Evolutionary conservation across 768 basidiomycete species (phyloP).

Genomic region (Phanerochaete sordida): DNA sequence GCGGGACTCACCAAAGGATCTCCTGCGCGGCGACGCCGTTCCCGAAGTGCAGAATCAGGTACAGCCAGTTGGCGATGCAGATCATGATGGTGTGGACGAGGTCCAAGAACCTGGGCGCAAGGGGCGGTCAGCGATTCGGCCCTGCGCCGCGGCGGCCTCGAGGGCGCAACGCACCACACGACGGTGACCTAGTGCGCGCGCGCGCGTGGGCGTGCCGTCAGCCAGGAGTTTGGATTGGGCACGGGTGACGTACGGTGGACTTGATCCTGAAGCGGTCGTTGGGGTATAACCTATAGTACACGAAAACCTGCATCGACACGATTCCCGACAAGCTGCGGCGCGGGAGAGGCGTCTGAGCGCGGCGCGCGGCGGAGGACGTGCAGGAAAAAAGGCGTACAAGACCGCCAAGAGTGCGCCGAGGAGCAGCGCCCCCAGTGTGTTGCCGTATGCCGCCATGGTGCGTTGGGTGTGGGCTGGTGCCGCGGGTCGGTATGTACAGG

Average conservation of each 20-base stretch:
- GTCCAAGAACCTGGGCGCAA: conserved; percentile 9
- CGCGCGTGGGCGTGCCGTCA: neutral
- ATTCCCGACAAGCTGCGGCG: conserved; percentile 11
- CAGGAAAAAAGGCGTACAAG: conserved; percentile 3
- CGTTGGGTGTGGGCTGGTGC: neutral
- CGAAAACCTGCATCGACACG: conserved; percentile 13
- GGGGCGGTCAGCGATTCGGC: neutral
- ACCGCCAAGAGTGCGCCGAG: conserved; percentile 2
- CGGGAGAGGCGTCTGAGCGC: neutral
- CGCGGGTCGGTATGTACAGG: neutral
- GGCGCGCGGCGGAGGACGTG: neutral
- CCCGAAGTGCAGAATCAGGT: conserved; percentile 12
- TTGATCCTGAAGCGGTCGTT: conserved; percentile 9
- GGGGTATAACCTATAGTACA: conserved; percentile 12
- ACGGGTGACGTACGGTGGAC: neutral
- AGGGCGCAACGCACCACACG: conserved; percentile 7
- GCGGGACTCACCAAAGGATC: conserved; percentile 8
- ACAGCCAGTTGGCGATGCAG: conserved; percentile 10
- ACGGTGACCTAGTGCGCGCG: neutral
- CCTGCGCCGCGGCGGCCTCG: neutral
- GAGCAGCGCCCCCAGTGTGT: conserved; percentile 7
- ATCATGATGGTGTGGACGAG: conserved; percentile 11
- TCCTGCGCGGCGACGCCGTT: neutral
- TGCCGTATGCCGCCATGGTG: neutral
- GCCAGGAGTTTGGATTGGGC: neutral